Evolutionary conservation across 108 stramenopile species (phyloP).

Genomic region (Cyclotella sp.): DNA sequence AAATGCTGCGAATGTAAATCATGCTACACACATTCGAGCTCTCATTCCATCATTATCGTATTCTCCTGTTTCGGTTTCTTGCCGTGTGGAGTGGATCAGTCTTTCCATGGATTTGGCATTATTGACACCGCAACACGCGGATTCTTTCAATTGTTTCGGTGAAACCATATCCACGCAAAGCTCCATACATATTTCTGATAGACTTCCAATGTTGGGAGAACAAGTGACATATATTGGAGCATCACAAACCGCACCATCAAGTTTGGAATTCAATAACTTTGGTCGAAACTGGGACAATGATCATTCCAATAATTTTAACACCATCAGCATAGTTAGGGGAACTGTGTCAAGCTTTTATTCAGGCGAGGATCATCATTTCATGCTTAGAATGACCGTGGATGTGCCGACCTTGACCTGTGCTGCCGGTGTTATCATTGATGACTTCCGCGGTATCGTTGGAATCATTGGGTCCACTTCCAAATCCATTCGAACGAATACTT

Average conservation of each 20-base stretch:
- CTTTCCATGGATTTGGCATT: slow-evolving; percentile 37
- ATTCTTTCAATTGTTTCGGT: neutral
- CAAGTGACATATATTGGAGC: slow-evolving; percentile 14
- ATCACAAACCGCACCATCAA: neutral
- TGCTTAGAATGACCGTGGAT: slow-evolving; percentile 59
- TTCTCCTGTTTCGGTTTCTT: slow-evolving; percentile 14
- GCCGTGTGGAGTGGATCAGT: slow-evolving; percentile 27
- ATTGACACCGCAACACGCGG: slow-evolving; percentile 2
- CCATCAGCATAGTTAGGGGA: neutral
- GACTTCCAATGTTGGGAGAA: slow-evolving; percentile 21
- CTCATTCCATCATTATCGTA: neutral
- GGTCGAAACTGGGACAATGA: neutral
- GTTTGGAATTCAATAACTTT: neutral
- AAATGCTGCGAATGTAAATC: slow-evolving; percentile 60
- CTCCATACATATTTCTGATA: neutral
- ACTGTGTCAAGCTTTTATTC: slow-evolving; percentile 1
- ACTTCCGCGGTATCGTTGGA: slow-evolving; percentile 51
- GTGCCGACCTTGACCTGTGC: slow-evolving; percentile 46
- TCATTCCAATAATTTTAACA: neutral
- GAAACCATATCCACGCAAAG: neutral
- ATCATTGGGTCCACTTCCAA: slow-evolving; percentile 52
- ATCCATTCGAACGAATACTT: slow-evolving; percentile 47
- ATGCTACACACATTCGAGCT: slow-evolving; percentile 58
- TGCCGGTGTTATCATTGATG: slow-evolving; percentile 57
- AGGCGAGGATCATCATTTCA: slow-evolving; percentile 27